Conservation (phyloP, 2,329 filamentous ascomycete genomes). For the Ophiocordyceps camponoti-floridani region DNA sequence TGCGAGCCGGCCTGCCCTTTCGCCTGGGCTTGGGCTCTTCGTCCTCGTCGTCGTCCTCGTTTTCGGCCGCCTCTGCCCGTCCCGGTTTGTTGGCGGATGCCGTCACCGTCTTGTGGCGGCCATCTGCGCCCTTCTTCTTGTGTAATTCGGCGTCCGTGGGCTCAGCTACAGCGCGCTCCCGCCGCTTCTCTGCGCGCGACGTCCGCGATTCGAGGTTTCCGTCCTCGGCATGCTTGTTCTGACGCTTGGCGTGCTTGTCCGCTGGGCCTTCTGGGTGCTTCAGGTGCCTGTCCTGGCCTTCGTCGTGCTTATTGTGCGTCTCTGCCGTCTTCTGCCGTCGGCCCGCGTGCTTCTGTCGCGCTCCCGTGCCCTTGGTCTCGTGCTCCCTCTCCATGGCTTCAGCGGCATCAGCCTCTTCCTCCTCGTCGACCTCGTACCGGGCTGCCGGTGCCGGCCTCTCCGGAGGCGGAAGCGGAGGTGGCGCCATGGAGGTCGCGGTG, state of each 20-base stretch:
- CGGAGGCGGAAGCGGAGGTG: background rate
- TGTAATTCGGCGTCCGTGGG: too few species aligned
- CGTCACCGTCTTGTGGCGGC: background rate
- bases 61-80: constrained; percentile 1
- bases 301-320: background rate
- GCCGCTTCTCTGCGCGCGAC: background rate
- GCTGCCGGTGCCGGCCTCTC: background rate
- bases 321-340: background rate
- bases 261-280: background rate
- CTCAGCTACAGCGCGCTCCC: too few species aligned
- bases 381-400: background rate
- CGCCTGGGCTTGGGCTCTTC: constrained; percentile 5
- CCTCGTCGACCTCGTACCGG: background rate
- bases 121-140: background rate
- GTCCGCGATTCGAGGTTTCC: too few species aligned
- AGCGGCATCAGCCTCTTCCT: background rate
- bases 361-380: too few species aligned
- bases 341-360: background rate
- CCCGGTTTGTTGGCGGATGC: constrained; percentile 1
- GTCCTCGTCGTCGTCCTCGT: constrained; percentile 1
- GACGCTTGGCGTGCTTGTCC: background rate
- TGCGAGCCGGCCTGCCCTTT: constrained; percentile 8
- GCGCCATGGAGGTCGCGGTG: constrained; percentile 9
- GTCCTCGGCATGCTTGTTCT: background rate
- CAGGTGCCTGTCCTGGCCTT: too few species aligned